Percentiles rank a stretch among this genome's conserved stretches.
Evolutionary conservation across 1,139 yeast species (phyloP).

Genomic region (Blastobotrys proliferans): DNA sequence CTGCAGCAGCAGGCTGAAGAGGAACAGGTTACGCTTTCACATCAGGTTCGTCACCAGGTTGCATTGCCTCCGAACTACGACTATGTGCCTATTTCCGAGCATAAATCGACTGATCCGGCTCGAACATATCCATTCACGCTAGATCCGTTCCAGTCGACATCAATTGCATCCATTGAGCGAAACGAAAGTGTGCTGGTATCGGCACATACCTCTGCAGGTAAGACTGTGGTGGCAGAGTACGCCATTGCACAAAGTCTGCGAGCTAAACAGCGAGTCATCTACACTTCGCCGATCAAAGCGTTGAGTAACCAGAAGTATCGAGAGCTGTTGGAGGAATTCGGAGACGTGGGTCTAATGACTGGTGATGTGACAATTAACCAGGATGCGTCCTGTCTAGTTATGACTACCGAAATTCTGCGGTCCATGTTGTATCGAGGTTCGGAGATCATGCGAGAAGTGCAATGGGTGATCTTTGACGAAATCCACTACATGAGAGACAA

Average conservation of each 20-base stretch:
- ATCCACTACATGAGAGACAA: slow-evolving; percentile 95
- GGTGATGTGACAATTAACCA: slow-evolving; percentile 98
- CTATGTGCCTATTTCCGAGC: slow-evolving; percentile 83
- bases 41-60: slow-evolving; percentile 96
- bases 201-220: slow-evolving; percentile 98
- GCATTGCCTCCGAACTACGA: slow-evolving; percentile 91
- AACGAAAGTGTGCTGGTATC: slow-evolving; percentile 95
- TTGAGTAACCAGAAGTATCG: slow-evolving; percentile 94
- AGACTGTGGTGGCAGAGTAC: slow-evolving; percentile 97
- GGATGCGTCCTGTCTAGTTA: slow-evolving; percentile 92
- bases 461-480: slow-evolving; percentile 94
- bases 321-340: slow-evolving; percentile 81
- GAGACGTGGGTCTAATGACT: slow-evolving; percentile 92
- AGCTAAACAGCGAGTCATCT: slow-evolving; percentile 90
- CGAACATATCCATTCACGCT: slow-evolving; percentile 85
- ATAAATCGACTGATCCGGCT: slow-evolving; percentile 58
- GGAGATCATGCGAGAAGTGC: slow-evolving; percentile 93
- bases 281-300: slow-evolving; percentile 97
- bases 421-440: slow-evolving; percentile 93
- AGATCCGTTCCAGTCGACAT: slow-evolving; percentile 96
- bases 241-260: slow-evolving; percentile 93
- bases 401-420: slow-evolving; percentile 95
- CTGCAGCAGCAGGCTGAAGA: slow-evolving; percentile 42
- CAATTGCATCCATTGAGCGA: slow-evolving; percentile 90
- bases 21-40: slow-evolving; percentile 68